A percentile compares a stretch with the other conserved stretches of the same genome.
phyloP scores from a whole-genome alignment of 2,329 filamentous ascomycete species.

The Polychaeton citri region DNA sequence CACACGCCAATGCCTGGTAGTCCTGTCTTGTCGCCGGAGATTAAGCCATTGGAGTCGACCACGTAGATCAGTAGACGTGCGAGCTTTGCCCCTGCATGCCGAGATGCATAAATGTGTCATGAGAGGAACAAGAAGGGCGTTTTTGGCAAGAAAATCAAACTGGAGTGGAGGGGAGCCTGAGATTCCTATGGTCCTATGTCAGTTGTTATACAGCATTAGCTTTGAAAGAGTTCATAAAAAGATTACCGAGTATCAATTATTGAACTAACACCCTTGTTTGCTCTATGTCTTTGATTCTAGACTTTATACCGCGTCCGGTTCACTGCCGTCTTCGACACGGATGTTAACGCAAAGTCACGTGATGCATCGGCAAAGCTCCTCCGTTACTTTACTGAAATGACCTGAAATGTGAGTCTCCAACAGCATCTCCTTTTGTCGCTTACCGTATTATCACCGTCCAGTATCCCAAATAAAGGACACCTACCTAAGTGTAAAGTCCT shows the following conservation, averaged over 20 bases:
- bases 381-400: not conserved
- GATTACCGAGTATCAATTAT: no score
- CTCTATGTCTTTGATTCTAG: no score
- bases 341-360: not conserved
- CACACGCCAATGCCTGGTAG: not conserved
- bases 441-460: not conserved
- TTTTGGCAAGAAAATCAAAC: no score
- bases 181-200: no score
- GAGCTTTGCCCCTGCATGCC: not conserved
- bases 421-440: not conserved
- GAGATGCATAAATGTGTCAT: no score
- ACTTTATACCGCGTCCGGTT: no score
- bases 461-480: constrained; percentile 1
- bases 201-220: no score
- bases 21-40: not conserved
- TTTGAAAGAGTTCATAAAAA: no score
- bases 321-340: no score
- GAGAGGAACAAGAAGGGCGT: no score
- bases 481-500: constrained; percentile 5
- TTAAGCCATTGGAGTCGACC: not conserved
- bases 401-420: not conserved
- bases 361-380: not conserved
- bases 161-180: no score
- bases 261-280: no score
- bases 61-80: not conserved